phyloP scores from a whole-genome alignment of 108 stramenopile species.

The Nitzschia palea region DNA sequence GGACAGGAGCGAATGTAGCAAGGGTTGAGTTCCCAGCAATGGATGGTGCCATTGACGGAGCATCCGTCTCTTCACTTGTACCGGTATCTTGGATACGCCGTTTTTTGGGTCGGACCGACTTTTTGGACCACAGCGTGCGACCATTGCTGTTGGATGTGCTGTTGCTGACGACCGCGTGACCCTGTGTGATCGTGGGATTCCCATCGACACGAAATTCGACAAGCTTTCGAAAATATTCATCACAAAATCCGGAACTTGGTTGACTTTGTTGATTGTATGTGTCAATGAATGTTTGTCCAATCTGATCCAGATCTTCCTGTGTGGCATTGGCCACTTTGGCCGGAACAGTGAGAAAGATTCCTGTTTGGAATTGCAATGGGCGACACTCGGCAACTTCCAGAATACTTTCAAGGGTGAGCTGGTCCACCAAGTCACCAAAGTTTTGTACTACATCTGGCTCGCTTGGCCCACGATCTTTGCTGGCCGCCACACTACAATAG shows the following conservation, averaged over 20 bases:
- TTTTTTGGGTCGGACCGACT: too few relatives aligned
- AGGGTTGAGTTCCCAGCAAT: too few relatives aligned
- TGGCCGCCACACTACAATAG: neutral
- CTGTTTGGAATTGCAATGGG: neutral
- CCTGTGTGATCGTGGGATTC: neutral
- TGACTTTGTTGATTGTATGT: neutral
- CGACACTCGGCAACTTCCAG: neutral
- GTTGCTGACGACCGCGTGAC: too few relatives aligned
- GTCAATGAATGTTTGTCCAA: neutral
- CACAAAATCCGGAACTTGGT: neutral
- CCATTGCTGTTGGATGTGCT: too few relatives aligned
- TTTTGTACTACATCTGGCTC: slow-evolving; percentile 1
- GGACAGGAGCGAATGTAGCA: too few relatives aligned
- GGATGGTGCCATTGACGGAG: too few relatives aligned
- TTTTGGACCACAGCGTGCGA: too few relatives aligned
- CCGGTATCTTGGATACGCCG: too few relatives aligned
- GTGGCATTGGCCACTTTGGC: neutral
- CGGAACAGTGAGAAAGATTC: neutral
- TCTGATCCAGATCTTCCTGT: neutral
- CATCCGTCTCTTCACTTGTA: too few relatives aligned
- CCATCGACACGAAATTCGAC: neutral
- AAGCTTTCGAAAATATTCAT: neutral
- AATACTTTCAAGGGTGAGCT: neutral
- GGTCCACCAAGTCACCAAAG: neutral
- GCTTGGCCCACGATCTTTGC: neutral